A percentile compares a stretch with the other conserved stretches of the same genome.
phyloP scores from a whole-genome alignment of 1,139 yeast genomes.

The Hyphopichia burtonii region DNA sequence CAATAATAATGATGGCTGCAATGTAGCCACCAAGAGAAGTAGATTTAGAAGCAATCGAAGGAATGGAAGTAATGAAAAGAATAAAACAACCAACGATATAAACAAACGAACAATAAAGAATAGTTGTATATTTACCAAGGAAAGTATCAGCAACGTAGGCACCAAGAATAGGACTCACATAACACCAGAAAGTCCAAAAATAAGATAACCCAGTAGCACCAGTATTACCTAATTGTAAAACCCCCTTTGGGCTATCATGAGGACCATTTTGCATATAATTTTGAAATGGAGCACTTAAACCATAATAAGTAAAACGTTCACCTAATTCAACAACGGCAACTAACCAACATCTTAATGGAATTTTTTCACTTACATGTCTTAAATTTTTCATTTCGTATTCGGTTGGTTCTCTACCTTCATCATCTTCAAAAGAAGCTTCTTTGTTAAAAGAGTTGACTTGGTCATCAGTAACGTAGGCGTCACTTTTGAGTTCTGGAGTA shows the following conservation, averaged over 20 bases:
- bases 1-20: constrained; percentile 65
- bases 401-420: constrained; percentile 36
- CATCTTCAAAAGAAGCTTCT: constrained; percentile 10
- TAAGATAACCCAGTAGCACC: constrained; percentile 76
- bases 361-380: constrained; percentile 40
- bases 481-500: neutral
- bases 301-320: constrained; percentile 84
- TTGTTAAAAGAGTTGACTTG: neutral
- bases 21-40: constrained; percentile 53
- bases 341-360: constrained; percentile 57
- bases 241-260: constrained; percentile 53
- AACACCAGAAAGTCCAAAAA: constrained; percentile 81
- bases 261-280: constrained; percentile 69
- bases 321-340: constrained; percentile 79
- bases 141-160: constrained; percentile 76
- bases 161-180: constrained; percentile 75
- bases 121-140: constrained; percentile 72
- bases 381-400: constrained; percentile 37
- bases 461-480: neutral
- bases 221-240: constrained; percentile 57
- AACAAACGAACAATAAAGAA: constrained; percentile 56
- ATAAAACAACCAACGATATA: constrained; percentile 65
- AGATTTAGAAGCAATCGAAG: constrained; percentile 51
- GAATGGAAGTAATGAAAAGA: constrained; percentile 71
- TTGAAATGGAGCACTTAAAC: constrained; percentile 72